Percentiles rank a stretch among this genome's conserved stretches.
These are phyloP conservation scores for Flammula alnicola DNA, from an alignment of 1,284 basidiomycete species.

Conservation along the genomic window DNA sequence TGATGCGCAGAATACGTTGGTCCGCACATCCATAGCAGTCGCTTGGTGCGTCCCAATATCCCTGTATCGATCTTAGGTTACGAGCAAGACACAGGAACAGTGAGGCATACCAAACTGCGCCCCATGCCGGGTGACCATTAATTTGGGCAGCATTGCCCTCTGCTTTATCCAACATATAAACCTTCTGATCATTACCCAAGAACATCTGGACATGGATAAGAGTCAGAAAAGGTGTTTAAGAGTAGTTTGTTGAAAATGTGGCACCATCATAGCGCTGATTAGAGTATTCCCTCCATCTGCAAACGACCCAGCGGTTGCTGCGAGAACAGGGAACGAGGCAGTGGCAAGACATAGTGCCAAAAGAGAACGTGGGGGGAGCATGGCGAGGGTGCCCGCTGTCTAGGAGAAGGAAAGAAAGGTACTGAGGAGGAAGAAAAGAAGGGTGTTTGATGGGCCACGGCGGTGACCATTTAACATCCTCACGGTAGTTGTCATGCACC, in stretches of 20 bases:
- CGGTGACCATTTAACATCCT: constrained; percentile 7
- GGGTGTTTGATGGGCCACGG: neutral
- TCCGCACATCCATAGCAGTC: constrained; percentile 70
- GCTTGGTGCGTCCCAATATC: constrained; percentile 56
- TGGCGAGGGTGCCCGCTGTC: constrained; percentile 2
- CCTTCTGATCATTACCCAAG: constrained; percentile 55
- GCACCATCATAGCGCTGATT: constrained; percentile 69
- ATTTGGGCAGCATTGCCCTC: constrained; percentile 62
- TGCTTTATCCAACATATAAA: constrained; percentile 61
- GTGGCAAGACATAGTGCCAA: constrained; percentile 32
- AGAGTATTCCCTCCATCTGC: constrained; percentile 53
- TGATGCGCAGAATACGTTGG: constrained; percentile 85
- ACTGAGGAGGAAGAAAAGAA: constrained; percentile 6
- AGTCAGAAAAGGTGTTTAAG: neutral
- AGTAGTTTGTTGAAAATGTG: constrained; percentile 1
- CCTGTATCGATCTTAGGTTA: constrained; percentile 34
- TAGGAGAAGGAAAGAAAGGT: constrained; percentile 1
- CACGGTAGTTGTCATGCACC: constrained; percentile 1
- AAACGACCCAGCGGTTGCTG: constrained; percentile 46
- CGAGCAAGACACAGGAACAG: neutral
- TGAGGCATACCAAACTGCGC: constrained; percentile 46
- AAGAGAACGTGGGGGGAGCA: constrained; percentile 16
- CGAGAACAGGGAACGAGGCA: constrained; percentile 28
- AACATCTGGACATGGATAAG: constrained; percentile 48
- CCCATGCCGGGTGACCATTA: constrained; percentile 31